Conservation (phyloP, 257 asterid species). For the Salvia miltiorrhiza region DNA sequence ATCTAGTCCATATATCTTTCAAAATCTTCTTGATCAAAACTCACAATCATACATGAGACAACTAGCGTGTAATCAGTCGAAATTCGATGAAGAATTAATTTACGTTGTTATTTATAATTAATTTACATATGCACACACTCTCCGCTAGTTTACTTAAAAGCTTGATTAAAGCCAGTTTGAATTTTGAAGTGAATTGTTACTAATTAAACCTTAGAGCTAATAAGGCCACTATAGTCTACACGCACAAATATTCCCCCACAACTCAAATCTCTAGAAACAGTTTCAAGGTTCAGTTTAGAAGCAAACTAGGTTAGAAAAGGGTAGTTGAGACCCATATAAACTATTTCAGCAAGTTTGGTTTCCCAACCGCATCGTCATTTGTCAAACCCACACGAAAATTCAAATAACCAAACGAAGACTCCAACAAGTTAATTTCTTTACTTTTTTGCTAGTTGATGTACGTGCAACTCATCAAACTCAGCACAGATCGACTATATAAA, state of each 20-base stretch:
- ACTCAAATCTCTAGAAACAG: background rate
- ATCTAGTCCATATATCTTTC: no score
- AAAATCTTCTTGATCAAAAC: no score
- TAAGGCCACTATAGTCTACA: background rate
- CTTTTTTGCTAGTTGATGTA: no score
- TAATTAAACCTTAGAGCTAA: background rate
- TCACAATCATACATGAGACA: no score
- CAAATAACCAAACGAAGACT: background rate
- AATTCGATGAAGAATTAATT: no score
- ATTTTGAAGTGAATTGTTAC: background rate
- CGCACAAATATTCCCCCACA: background rate
- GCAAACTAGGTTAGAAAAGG: background rate
- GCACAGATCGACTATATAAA: no score
- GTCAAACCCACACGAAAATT: slow-evolving; percentile 4
- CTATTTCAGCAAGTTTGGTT: background rate
- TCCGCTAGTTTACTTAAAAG: no score
- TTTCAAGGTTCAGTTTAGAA: background rate
- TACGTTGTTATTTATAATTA: no score
- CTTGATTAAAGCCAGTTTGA: background rate
- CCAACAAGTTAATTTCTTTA: background rate
- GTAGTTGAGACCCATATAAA: slow-evolving; percentile 6
- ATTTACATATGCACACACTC: no score
- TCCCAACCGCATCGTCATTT: background rate
- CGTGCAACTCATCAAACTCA: no score
- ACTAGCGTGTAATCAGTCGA: no score